These are phyloP conservation scores for Pterocarpus santalinus DNA, from an alignment of 306 rosid genomes.

Conservation along the genomic window DNA sequence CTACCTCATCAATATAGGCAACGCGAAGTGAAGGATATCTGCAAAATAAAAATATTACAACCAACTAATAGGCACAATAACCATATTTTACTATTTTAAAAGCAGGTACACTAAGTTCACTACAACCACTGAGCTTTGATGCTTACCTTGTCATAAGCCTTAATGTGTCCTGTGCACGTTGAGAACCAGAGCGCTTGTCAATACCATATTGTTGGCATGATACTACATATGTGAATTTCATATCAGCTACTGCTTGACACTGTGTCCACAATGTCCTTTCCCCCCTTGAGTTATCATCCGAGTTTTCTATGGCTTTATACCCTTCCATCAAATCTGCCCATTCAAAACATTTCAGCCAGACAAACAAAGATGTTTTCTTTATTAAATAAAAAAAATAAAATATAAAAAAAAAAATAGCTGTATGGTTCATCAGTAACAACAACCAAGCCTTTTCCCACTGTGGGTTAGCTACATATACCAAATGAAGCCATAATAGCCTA, in stretches of 20 bases:
- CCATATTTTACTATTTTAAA: slow-evolving; percentile 25
- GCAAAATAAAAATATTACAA: slow-evolving; percentile 44
- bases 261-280: slow-evolving; percentile 90
- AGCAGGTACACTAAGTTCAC: neutral
- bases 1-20: slow-evolving; percentile 96
- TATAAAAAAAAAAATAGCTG: neutral
- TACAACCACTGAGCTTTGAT: neutral
- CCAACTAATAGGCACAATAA: slow-evolving; percentile 4
- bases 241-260: slow-evolving; percentile 95
- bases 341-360: slow-evolving; percentile 38
- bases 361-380: neutral
- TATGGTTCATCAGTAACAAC: slow-evolving; percentile 4
- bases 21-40: slow-evolving; percentile 97
- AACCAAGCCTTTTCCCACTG: neutral
- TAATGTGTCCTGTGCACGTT: slow-evolving; percentile 85
- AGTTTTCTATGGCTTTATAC: slow-evolving; percentile 88
- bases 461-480: neutral
- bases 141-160: slow-evolving; percentile 90
- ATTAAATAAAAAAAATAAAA: neutral
- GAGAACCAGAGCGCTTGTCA: slow-evolving; percentile 86
- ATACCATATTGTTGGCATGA: slow-evolving; percentile 96
- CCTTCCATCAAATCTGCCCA: slow-evolving; percentile 92
- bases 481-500: neutral
- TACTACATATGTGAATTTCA: slow-evolving; percentile 95
- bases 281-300: slow-evolving; percentile 76